Evolutionary conservation across 306 rosid species (phyloP), one percentile per base, ranked within the genome.

Genomic region (Prunus davidiana): DNA sequence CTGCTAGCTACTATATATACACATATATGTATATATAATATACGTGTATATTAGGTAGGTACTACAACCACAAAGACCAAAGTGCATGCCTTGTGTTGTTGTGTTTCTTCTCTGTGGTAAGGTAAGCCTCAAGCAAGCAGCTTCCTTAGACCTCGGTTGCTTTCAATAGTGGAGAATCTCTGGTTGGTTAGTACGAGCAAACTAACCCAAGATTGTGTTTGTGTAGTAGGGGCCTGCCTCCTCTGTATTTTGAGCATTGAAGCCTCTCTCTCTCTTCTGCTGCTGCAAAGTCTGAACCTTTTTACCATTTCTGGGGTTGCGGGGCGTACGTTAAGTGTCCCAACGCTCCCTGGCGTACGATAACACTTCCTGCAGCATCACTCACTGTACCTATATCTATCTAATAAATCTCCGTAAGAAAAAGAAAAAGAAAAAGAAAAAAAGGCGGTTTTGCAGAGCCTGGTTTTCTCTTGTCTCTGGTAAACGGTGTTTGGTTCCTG

Each of bases 401-500:
- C 28, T 56, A 5, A 5, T 18, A 18, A 6, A 24, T 71, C 22
- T 16, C 45, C 4, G 63, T 12, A 38, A 67, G 2, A 14, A 52
- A 1, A 52, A 18, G 16, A 15, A 28, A 15, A 28, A 7, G 15
- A 22, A 60, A 10, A 6, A 60, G 32, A 13, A 34, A 34, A 45
- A 14, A 6, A 32, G 54, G 84, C 65, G 82, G 87, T 78, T 75
- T 72, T 49, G 43, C 77, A 46, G 73, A 20, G 24, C 27, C 57
- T 10, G 77, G 52, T 61, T 73, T 73, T 77, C 38, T 34, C 38
- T 34, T 51, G 86, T 81, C 76, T 57, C 70, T 32, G 86, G 86
- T 76, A 81, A 77, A 73, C 78, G 82, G 86, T 81, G 75, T 78
- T 54, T 27, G 2, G 81, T 16, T 80, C 24, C 52, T 22, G 79